Conservation (phyloP, 2,329 filamentous ascomycete genomes). For the Microdochium nivale region DNA sequence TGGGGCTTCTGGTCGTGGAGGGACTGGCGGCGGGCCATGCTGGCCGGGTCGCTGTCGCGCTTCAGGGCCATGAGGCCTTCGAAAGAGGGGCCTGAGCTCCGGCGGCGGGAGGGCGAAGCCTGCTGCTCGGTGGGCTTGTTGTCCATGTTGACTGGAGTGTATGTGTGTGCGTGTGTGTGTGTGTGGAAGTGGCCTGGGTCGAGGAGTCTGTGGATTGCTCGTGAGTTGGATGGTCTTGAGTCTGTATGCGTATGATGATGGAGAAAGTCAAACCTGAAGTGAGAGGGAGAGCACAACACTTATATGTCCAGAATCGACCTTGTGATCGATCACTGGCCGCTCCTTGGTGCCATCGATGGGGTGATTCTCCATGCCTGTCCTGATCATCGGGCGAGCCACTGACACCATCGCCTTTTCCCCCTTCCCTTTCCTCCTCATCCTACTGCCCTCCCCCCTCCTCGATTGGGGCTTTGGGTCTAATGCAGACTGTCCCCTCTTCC, state of each 20-base stretch:
- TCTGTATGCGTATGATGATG: too few relatives aligned
- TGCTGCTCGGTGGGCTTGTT: background rate
- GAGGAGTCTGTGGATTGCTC: too few relatives aligned
- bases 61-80: slow-evolving; percentile 43
- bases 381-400: background rate
- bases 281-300: too few relatives aligned
- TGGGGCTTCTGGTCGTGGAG: slow-evolving; percentile 43
- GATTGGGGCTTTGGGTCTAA: background rate
- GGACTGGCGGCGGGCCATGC: slow-evolving; percentile 41
- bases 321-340: too few relatives aligned
- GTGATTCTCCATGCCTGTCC: too few relatives aligned
- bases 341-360: background rate
- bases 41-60: slow-evolving; percentile 30
- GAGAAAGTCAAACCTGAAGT: too few relatives aligned
- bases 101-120: background rate
- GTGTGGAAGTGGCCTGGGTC: background rate
- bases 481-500: background rate
- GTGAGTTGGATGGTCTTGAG: too few relatives aligned
- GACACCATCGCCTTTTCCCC: too few relatives aligned
- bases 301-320: too few relatives aligned
- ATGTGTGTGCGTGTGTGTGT: background rate
- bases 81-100: slow-evolving; percentile 43
- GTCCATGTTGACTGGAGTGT: background rate
- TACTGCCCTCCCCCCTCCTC: background rate
- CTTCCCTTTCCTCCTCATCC: background rate